These are phyloP conservation scores for Hyphopichia buzzinii DNA, from an alignment of 1,139 yeast species.

Conservation along the genomic window DNA sequence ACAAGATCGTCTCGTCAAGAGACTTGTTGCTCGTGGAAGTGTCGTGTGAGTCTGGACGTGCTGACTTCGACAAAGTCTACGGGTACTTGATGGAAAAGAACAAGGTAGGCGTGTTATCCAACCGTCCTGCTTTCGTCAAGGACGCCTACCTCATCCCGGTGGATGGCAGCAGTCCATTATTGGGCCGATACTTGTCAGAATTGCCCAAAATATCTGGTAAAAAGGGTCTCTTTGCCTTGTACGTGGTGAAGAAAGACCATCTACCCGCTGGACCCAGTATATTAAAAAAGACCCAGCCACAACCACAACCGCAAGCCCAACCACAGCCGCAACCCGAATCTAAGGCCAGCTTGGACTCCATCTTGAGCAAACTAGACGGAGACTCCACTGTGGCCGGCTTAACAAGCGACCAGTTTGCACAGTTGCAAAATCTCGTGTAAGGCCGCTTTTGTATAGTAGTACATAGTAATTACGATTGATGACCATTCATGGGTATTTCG, in stretches of 20 bases:
- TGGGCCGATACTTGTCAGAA: slow-evolving; percentile 28
- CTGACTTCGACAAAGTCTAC: slow-evolving; percentile 47
- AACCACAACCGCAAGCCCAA: slow-evolving; percentile 4
- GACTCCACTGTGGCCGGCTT: background rate
- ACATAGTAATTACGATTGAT: background rate
- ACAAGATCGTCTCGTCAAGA: slow-evolving; percentile 46
- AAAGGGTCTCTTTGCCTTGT: slow-evolving; percentile 42
- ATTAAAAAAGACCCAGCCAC: slow-evolving; percentile 15
- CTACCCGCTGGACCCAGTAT: slow-evolving; percentile 20
- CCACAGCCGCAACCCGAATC: slow-evolving; percentile 1
- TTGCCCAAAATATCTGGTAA: slow-evolving; percentile 15
- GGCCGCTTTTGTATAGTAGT: background rate
- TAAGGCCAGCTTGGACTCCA: slow-evolving; percentile 16
- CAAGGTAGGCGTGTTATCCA: slow-evolving; percentile 64
- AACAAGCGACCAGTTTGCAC: background rate
- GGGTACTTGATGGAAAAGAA: slow-evolving; percentile 48
- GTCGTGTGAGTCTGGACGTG: slow-evolving; percentile 18
- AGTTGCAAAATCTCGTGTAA: background rate
- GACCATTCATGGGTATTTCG: background rate
- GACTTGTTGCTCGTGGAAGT: slow-evolving; percentile 52
- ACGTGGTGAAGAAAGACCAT: slow-evolving; percentile 47
- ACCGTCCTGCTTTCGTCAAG: slow-evolving; percentile 50
- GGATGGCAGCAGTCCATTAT: slow-evolving; percentile 22
- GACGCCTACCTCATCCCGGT: slow-evolving; percentile 64
- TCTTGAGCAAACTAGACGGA: slow-evolving; percentile 20